These are phyloP conservation scores for Starmerella lactis-condensi DNA, from an alignment of 805 yeast genomes.

Conservation along the genomic window DNA sequence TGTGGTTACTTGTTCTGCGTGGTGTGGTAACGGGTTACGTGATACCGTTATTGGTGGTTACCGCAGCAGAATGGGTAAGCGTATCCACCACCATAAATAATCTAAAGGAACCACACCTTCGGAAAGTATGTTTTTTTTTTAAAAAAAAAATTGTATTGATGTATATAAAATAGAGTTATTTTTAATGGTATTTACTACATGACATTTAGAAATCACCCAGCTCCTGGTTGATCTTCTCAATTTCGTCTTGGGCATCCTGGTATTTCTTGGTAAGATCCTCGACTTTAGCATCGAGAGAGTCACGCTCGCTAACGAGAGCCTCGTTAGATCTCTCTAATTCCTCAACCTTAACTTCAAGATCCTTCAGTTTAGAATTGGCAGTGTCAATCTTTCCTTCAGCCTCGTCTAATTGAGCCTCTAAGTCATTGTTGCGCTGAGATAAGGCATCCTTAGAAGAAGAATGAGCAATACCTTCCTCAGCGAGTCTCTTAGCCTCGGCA, in stretches of 20 bases:
- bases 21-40: too few species aligned
- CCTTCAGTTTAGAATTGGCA: conserved; percentile 84
- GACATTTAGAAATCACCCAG: too few species aligned
- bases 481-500: conserved; percentile 60
- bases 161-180: too few species aligned
- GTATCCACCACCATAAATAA: too few species aligned
- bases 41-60: too few species aligned
- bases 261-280: conserved; percentile 75
- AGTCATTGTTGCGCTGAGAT: conserved; percentile 70
- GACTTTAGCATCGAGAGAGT: conserved; percentile 71
- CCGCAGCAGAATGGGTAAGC: too few species aligned
- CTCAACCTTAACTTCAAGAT: conserved; percentile 88
- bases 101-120: too few species aligned
- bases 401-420: conserved; percentile 81
- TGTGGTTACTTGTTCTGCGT: too few species aligned
- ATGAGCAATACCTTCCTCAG: conserved; percentile 77
- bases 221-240: conserved; percentile 92
- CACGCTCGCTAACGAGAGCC: conserved; percentile 81
- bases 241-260: conserved; percentile 71
- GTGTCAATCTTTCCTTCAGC: conserved; percentile 81
- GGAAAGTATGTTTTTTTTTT: too few species aligned
- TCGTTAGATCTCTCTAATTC: conserved; percentile 86
- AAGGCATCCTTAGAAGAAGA: conserved; percentile 79
- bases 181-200: too few species aligned
- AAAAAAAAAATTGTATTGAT: too few species aligned